Base-by-base conservation (phyloP, 2,329 filamentous ascomycete species). In the Fusarium sterilihyphosum region DNA sequence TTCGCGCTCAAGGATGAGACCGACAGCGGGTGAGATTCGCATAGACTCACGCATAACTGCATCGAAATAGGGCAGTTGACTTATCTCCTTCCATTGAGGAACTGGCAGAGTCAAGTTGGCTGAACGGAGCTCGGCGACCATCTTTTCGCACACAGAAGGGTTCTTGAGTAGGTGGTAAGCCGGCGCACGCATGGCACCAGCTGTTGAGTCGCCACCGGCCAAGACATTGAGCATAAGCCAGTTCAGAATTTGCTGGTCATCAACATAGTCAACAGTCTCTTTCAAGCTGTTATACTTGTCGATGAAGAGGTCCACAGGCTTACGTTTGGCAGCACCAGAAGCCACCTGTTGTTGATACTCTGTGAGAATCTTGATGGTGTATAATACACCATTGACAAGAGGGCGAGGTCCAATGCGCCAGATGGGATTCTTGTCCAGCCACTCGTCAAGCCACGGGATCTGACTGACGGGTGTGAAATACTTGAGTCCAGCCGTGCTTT, bases 361-460 rank as follows among this genome's bases (percentile, higher is more conserved):
- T 1, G 64, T 75, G 18, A 75, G 68, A 12, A 75, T 74, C 47
- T 75, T 75, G 61, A 75, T 22, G 3, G 73, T 75, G 35, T 74
- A 75, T 3, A 75, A 37, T 2, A 58, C 53, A 1, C 64, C 73
- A 7, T 68, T 70, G 8, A 66, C 75, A 3, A 53, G 67, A 26
- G 50, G 75, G 0, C 72, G 73, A 1, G 68, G 67, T 0, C 67
- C 65, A 5, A 76, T 53, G 1, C 65, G 46, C 43, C 50, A 67
- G 3, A 77, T 33, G 3, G 75, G 75, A 14, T 77, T 77, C 43
- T 77, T 77, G 41, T 77, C 75, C 3, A 77, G 8, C 73, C 75
- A 77, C 37, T 68, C 61, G 12, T 77, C 75, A 3, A 77, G 41
- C 75, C 75, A 77, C 8, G 75, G 75, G 4, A 76, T 66, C 35